Evolutionary conservation across 495 filamentous ascomycete genomes (phyloP).

Genomic region (Schizothecium vesticola): DNA sequence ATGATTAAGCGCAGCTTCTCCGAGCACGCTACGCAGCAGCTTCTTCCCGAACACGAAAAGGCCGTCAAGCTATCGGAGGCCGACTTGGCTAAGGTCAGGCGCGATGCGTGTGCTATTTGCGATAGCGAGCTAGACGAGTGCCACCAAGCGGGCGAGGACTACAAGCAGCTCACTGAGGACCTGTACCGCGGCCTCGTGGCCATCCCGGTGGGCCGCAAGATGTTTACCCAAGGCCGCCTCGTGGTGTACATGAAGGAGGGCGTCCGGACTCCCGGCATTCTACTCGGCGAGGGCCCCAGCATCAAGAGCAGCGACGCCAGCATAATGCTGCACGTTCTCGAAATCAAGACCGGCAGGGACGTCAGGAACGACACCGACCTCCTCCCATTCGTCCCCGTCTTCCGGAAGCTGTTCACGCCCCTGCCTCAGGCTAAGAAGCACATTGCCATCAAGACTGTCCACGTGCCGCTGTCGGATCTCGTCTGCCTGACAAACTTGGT

Average conservation of each 20-base stretch:
- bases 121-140: slow-evolving; percentile 71
- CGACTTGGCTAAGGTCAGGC: slow-evolving; percentile 81
- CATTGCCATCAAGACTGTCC: slow-evolving; percentile 57
- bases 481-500: slow-evolving; percentile 75
- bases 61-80: slow-evolving; percentile 89
- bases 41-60: slow-evolving; percentile 91
- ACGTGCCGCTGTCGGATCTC: slow-evolving; percentile 64
- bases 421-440: slow-evolving; percentile 54
- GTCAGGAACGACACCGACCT: slow-evolving; percentile 70
- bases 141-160: slow-evolving; percentile 75
- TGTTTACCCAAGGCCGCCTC: slow-evolving; percentile 67
- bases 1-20: slow-evolving; percentile 99
- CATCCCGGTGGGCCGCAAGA: slow-evolving; percentile 72
- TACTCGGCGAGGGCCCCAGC: slow-evolving; percentile 66
- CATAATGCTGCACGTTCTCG: slow-evolving; percentile 69
- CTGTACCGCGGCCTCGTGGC: slow-evolving; percentile 64
- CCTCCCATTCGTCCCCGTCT: slow-evolving; percentile 67
- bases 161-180: slow-evolving; percentile 63
- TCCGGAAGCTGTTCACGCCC: slow-evolving; percentile 54
- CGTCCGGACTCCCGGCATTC: slow-evolving; percentile 70
- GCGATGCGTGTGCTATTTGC: slow-evolving; percentile 77
- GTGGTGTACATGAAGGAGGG: slow-evolving; percentile 69
- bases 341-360: slow-evolving; percentile 58
- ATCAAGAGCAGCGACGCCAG: slow-evolving; percentile 47
- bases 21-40: slow-evolving; percentile 95